Base-by-base conservation (phyloP, 1,284 basidiomycete genomes). In the Cystobasidium pallidum region DNA sequence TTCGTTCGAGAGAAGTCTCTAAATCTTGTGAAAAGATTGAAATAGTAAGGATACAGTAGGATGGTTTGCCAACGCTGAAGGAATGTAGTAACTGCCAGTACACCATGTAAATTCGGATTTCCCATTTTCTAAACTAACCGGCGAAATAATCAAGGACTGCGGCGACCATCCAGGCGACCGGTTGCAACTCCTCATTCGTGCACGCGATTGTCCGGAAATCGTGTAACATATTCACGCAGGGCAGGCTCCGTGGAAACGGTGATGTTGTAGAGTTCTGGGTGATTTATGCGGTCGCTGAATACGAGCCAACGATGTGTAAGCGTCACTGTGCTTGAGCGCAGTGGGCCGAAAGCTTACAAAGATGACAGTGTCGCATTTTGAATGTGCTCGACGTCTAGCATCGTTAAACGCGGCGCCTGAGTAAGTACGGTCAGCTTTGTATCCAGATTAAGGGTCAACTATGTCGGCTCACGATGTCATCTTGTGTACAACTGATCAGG, bases 391-490 rank as follows among this genome's bases (percentile, higher is more conserved):
- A 62, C 68, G 28, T 63, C 61, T 30, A 51, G n/a, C 15, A 15
- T 28, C 7, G 59, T 64, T 49, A 71, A 45, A 28, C 68, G 57
- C 17, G 68, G 68, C 11, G 68, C 68, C 68, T 70, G 30, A 2
- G 26, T 15, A 10, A 43, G 26, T 59, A 8, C 10, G 41, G n/a
- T 54, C 26, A 54, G 47, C 66, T 28, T 8, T 2, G 2, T 3
- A 30, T 41, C 8, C 39, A 11, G 21, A 19, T 52, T 54, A 3
- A 45, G 21, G 6, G 64, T 10, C 2, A 34, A 7, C 24, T 39
- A 2, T 24, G 3, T 41, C 19, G 47, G 39, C 64, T 54, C 21
- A 67, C 66, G 26, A 70, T 26, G 17, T 34, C 45, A 43, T 70
- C 58, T 24, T 70, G 55, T 8, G 28, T 21, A 26, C 68, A 71